Percentiles rank a stretch among this genome's conserved stretches.
These are phyloP conservation scores for Tetraselmis chui DNA, from an alignment of 139 green algal genomes.

Conservation along the genomic window DNA sequence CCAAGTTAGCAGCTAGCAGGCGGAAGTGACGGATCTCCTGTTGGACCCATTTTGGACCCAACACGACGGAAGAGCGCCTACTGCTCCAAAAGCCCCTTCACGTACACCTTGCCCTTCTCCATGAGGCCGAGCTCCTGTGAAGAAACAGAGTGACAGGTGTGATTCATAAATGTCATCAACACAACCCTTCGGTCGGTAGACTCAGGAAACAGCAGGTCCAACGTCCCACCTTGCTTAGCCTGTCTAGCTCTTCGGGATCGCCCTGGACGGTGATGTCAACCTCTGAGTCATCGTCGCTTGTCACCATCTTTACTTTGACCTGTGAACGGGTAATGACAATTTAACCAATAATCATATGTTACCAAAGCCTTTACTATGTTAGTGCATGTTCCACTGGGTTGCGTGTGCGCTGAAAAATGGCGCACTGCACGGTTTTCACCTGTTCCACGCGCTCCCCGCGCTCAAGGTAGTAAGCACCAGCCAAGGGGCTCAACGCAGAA, in stretches of 20 bases:
- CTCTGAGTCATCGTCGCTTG: conserved; percentile 70
- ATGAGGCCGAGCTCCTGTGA: conserved; percentile 55
- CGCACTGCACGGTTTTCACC: conserved; percentile 24
- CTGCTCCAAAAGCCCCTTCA: conserved; percentile 74
- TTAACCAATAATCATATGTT: neutral
- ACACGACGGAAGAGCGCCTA: conserved; percentile 1
- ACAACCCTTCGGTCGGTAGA: neutral
- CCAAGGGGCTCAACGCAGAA: conserved; percentile 55
- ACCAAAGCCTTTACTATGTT: neutral
- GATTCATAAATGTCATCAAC: neutral
- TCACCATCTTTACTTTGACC: conserved; percentile 82
- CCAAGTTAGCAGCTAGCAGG: no score
- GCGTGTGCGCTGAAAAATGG: neutral
- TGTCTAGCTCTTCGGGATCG: conserved; percentile 79
- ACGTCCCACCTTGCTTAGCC: conserved; percentile 63
- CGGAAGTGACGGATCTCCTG: no score
- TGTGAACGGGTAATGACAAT: conserved; percentile 8
- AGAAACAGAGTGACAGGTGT: neutral
- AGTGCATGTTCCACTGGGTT: neutral
- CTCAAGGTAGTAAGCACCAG: conserved; percentile 75
- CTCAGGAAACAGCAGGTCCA: neutral
- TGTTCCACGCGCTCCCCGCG: conserved; percentile 63
- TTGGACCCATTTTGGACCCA: no score
- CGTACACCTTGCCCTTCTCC: conserved; percentile 89
- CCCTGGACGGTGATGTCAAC: conserved; percentile 85